phyloP scores from a whole-genome alignment of 1,284 basidiomycete genomes.

The Pseudozyma sp. region DNA sequence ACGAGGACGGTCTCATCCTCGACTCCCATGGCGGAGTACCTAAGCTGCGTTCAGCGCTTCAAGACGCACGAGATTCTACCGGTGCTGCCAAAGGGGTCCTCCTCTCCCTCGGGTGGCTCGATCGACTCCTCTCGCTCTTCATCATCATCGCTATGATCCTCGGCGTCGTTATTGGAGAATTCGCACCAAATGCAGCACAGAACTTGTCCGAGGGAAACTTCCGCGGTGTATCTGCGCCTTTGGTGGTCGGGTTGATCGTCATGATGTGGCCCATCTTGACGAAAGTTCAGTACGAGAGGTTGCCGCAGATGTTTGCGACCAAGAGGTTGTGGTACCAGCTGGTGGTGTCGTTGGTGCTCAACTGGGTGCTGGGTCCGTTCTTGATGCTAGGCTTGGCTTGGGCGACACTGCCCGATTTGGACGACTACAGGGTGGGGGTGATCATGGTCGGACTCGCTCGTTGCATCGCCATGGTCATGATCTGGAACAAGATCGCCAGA shows the following conservation, averaged over 20 bases:
- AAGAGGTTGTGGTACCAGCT: slow-evolving; percentile 79
- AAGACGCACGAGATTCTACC: slow-evolving; percentile 46
- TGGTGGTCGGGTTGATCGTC: slow-evolving; percentile 73
- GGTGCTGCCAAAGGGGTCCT: slow-evolving; percentile 47
- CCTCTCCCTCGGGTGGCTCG: slow-evolving; percentile 72
- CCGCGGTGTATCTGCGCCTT: slow-evolving; percentile 65
- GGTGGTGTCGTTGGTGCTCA: slow-evolving; percentile 78
- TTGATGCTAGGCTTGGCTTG: slow-evolving; percentile 86
- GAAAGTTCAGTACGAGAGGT: slow-evolving; percentile 80
- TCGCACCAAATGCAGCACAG: slow-evolving; percentile 46
- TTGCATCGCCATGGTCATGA: slow-evolving; percentile 68
- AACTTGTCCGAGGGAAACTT: slow-evolving; percentile 65
- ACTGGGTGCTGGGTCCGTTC: slow-evolving; percentile 82
- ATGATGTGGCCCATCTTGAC: slow-evolving; percentile 90
- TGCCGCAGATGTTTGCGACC: slow-evolving; percentile 75
- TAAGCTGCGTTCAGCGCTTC: slow-evolving; percentile 34
- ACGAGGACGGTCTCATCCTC: slow-evolving; percentile 49
- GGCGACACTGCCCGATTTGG: slow-evolving; percentile 81
- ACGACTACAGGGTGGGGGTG: slow-evolving; percentile 71
- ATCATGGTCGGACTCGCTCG: slow-evolving; percentile 75
- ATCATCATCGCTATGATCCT: slow-evolving; percentile 83
- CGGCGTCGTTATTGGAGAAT: slow-evolving; percentile 79
- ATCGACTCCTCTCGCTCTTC: slow-evolving; percentile 78
- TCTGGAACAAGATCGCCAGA: slow-evolving; percentile 78
- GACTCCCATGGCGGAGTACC: slow-evolving; percentile 52